These are phyloP conservation scores for Candida frijolesensis DNA, from an alignment of 1,139 yeast species.

Conservation along the genomic window DNA sequence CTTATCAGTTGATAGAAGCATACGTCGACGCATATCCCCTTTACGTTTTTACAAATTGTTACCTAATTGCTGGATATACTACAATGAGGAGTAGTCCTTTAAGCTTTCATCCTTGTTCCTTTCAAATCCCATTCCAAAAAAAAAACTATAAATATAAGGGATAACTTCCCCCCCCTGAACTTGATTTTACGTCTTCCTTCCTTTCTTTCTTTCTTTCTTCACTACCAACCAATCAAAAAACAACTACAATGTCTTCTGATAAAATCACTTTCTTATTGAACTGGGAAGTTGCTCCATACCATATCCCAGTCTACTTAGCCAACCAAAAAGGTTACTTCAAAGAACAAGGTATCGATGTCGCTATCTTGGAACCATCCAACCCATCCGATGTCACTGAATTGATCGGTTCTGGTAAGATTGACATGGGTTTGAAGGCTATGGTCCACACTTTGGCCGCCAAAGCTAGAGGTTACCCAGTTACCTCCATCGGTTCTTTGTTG, in stretches of 20 bases:
- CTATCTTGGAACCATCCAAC: conserved; percentile 58
- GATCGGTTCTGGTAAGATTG: conserved; percentile 58
- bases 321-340: conserved; percentile 53
- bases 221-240: background rate
- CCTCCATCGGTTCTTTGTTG: conserved; percentile 55
- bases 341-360: conserved; percentile 53
- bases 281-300: conserved; percentile 63
- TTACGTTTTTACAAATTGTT: conserved; percentile 1
- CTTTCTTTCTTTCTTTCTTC: background rate
- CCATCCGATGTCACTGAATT: conserved; percentile 62
- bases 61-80: background rate
- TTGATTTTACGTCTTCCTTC: background rate
- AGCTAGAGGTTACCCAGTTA: conserved; percentile 60
- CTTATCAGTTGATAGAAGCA: background rate
- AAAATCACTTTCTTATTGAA: conserved; percentile 55
- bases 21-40: background rate
- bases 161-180: background rate
- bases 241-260: conserved; percentile 28
- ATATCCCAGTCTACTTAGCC: conserved; percentile 55
- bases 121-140: background rate
- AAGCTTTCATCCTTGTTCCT: background rate
- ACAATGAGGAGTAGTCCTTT: background rate
- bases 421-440: conserved; percentile 65
- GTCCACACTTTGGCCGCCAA: conserved; percentile 62
- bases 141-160: background rate